Conservation (phyloP, 2,329 filamentous ascomycete genomes). For the Aspergillus piperis region DNA sequence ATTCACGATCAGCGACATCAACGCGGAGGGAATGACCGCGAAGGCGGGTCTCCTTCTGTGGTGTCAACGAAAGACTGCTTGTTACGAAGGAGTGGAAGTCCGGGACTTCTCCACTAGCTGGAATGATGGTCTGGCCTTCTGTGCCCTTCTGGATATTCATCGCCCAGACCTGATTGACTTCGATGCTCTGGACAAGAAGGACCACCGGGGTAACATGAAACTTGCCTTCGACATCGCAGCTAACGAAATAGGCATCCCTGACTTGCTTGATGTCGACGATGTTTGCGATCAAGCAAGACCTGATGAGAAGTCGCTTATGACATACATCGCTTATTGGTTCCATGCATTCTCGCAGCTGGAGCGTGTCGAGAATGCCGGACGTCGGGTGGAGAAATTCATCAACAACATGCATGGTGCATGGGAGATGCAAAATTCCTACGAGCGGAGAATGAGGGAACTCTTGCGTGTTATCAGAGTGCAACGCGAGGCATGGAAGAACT, state of each 20-base stretch:
- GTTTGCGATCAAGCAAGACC: slow-evolving; percentile 95
- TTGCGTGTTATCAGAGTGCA: slow-evolving; percentile 74
- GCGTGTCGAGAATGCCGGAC: slow-evolving; percentile 93
- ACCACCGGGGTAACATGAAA: slow-evolving; percentile 97
- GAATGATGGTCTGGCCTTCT: slow-evolving; percentile 97
- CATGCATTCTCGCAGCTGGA: slow-evolving; percentile 99
- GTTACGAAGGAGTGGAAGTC: slow-evolving; percentile 95
- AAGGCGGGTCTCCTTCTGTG: slow-evolving; percentile 93
- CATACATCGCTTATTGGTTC: slow-evolving; percentile 99
- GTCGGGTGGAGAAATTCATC: slow-evolving; percentile 96
- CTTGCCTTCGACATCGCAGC: slow-evolving; percentile 94
- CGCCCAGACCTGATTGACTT: slow-evolving; percentile 96
- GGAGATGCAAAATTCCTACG: slow-evolving; percentile 98
- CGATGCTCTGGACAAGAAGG: slow-evolving; percentile 87
- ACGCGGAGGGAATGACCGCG: slow-evolving; percentile 94
- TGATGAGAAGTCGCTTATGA: slow-evolving; percentile 96
- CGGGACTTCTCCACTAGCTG: slow-evolving; percentile 93
- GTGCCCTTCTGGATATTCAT: slow-evolving; percentile 93
- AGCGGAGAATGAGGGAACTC: slow-evolving; percentile 83
- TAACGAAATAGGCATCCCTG: slow-evolving; percentile 95
- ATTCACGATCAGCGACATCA: slow-evolving; percentile 99
- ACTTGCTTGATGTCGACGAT: slow-evolving; percentile 94
- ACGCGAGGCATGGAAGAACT: slow-evolving; percentile 72
- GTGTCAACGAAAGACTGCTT: slow-evolving; percentile 98
- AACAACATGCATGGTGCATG: slow-evolving; percentile 98